Evolutionary conservation across 2,329 filamentous ascomycete genomes (phyloP), one percentile per base, ranked within the genome.

Genomic region (Neurospora sp.): DNA sequence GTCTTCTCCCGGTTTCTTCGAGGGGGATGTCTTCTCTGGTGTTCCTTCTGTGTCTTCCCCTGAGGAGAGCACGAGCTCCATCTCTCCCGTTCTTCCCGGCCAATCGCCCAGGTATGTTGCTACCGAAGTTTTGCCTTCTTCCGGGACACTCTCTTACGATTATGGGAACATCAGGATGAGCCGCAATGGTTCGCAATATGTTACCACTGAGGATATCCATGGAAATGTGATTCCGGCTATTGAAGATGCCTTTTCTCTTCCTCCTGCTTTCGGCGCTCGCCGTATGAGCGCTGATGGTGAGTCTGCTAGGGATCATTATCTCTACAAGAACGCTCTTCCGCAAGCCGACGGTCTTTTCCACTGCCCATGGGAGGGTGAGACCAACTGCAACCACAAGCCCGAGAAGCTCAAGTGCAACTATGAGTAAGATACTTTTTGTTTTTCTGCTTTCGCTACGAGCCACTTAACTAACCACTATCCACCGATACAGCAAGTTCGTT

Each of bases 391-490:
- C 80, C 95, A 97, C 88, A 92, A 92, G 82, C 89, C 94, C 52
- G 96, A 96, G 78, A 96, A 96, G 84, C 91, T 98, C 76, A 97
- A 97, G 88, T 97, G 95, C 89, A 97, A 97, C 83, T 98, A 97
- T 79, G 94, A 97, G 94, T 97, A 90, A 87, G 92, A 40, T 52
- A 28, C 11, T 83, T 33, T 28, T 68, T 67, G 8, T 62, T 57
- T 67, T 76, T 71, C 69, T 68, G 62, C 67, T 66, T 66, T 71
- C 11, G 4, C 33, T 72, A 62, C 52, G 77, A 74, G 57, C 36
- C 23, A n/a, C 46, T 23, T 23, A 19, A 69, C 73, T 77, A 71
- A 76, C 72, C 41, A 66, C 68, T 41, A 36, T 69, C 17, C 65
- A 38, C 39, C 38, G 57, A 52, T 68, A 67, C 79, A 97, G 94